These are phyloP conservation scores for Xerocomellus intermedius DNA, from an alignment of 768 basidiomycete species.

Conservation along the genomic window DNA sequence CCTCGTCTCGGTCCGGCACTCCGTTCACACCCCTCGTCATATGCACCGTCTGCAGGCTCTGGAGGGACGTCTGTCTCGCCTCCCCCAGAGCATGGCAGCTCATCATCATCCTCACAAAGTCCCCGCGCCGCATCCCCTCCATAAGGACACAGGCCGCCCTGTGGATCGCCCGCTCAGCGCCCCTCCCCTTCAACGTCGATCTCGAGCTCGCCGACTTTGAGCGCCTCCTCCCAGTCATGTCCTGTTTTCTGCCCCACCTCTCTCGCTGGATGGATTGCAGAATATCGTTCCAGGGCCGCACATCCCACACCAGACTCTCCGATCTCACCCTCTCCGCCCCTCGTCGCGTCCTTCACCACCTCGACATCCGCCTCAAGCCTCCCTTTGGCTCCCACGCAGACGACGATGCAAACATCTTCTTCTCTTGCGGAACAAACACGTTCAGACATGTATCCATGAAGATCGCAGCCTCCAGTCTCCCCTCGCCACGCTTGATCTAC, in stretches of 20 bases:
- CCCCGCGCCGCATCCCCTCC: constrained; percentile 31
- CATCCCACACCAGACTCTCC: constrained; percentile 29
- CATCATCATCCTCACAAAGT: constrained; percentile 48
- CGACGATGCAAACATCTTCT: constrained; percentile 27
- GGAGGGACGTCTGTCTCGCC: constrained; percentile 52
- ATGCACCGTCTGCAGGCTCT: constrained; percentile 54
- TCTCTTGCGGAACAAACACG: constrained; percentile 34
- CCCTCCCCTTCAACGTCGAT: constrained; percentile 55
- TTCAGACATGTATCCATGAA: constrained; percentile 47
- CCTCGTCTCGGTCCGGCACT: constrained; percentile 41
- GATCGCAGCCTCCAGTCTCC: constrained; percentile 49
- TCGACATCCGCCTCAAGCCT: constrained; percentile 22
- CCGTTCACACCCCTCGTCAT: constrained; percentile 49
- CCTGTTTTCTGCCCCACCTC: constrained; percentile 56
- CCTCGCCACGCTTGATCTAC: constrained; percentile 40
- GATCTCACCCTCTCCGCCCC: constrained; percentile 20
- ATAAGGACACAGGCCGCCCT: constrained; percentile 49
- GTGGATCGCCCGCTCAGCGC: constrained; percentile 54
- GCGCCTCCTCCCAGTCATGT: constrained; percentile 58
- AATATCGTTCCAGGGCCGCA: constrained; percentile 38
- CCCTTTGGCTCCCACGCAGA: constrained; percentile 23
- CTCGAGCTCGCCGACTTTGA: constrained; percentile 48
- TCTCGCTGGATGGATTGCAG: constrained; percentile 57
- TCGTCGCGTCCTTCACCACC: constrained; percentile 29
- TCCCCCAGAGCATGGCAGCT: constrained; percentile 63